phyloP scores from a whole-genome alignment of 768 basidiomycete genomes.

The Suillus sp. region DNA sequence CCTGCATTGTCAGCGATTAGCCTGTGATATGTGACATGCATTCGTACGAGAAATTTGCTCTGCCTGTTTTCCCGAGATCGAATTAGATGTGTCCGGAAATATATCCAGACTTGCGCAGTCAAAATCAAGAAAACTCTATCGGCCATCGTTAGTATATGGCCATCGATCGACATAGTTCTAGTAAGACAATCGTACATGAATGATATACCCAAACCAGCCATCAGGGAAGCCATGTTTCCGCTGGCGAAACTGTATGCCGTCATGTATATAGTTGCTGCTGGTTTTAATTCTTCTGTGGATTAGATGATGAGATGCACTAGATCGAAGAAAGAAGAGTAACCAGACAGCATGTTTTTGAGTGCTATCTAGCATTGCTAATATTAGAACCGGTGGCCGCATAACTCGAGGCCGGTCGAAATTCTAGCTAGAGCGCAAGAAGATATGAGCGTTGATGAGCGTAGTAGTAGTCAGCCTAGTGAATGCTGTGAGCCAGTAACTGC shows the following conservation, averaged over 20 bases:
- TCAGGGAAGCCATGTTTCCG: background rate
- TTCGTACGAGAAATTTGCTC: background rate
- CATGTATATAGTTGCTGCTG: background rate
- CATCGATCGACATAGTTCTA: background rate
- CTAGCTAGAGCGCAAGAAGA: background rate
- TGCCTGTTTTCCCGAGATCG: background rate
- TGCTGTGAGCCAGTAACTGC: no score
- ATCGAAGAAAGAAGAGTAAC: background rate
- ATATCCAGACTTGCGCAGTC: conserved; percentile 5
- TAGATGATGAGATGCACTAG: background rate
- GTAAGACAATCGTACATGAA: background rate
- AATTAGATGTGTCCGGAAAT: background rate
- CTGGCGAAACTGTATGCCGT: background rate
- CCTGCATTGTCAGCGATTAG: background rate
- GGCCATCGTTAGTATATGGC: background rate
- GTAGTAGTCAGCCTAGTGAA: no score
- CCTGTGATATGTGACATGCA: background rate
- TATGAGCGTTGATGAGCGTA: no score
- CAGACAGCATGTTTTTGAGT: no score
- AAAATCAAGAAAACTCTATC: conserved; percentile 1
- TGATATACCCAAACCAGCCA: conserved; percentile 7
- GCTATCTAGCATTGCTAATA: background rate
- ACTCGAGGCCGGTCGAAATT: background rate
- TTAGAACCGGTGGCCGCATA: background rate
- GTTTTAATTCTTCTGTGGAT: background rate